Conservation (phyloP, 106 monocot species). For the Ottelia alismoides region DNA sequence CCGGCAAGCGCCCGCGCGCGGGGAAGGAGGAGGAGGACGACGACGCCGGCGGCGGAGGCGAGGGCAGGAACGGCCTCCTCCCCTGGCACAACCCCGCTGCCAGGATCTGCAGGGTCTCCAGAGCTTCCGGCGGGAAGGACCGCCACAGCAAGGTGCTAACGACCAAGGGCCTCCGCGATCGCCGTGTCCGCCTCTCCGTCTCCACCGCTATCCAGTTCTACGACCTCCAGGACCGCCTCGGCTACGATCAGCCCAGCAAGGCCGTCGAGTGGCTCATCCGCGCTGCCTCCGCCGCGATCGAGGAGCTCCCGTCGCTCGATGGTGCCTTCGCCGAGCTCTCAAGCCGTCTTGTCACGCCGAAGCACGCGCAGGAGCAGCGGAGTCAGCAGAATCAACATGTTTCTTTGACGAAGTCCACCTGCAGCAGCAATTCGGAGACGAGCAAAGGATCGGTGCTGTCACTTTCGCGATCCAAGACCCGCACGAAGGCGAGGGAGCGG, state of each 20-base stretch:
- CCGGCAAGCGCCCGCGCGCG: conserved; percentile 10
- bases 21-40: not conserved
- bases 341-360: not conserved
- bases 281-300: conserved; percentile 63
- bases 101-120: conserved; percentile 76
- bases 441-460: conserved; percentile 89
- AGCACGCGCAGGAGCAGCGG: too few relatives aligned
- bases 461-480: conserved; percentile 58
- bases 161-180: conserved; percentile 73
- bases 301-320: conserved; percentile 66
- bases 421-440: conserved; percentile 90
- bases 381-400: conserved; percentile 24
- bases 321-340: conserved; percentile 20
- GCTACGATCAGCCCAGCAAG: conserved; percentile 92
- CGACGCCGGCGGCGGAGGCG: too few relatives aligned
- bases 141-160: conserved; percentile 98
- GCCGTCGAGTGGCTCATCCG: conserved; percentile 97
- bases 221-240: conserved; percentile 93
- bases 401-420: conserved; percentile 40
- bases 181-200: conserved; percentile 91
- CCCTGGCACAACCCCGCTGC: conserved; percentile 47
- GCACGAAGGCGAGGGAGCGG: conserved; percentile 47
- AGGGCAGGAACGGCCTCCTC: not conserved
- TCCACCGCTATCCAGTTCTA: conserved; percentile 98
- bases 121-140: conserved; percentile 95